Conservation (phyloP, 2,329 filamentous ascomycete species). For the Clonostachys rosea region DNA sequence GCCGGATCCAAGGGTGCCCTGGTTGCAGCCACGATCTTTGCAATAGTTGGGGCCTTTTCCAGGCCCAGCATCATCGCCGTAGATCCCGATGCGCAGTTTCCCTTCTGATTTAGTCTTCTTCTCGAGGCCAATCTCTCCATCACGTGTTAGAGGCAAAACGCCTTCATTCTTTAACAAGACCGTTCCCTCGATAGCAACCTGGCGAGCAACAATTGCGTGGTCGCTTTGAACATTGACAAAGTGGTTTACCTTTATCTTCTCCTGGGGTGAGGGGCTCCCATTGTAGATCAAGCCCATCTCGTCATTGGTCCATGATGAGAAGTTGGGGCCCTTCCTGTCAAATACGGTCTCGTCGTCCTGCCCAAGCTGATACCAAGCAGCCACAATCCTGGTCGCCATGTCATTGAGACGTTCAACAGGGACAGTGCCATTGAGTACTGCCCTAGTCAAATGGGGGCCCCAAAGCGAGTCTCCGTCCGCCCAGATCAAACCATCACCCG, state of each 20-base stretch:
- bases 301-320: constrained; percentile 67
- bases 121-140: constrained; percentile 15
- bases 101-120: constrained; percentile 20
- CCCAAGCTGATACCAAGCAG: constrained; percentile 84
- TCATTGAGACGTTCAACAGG: constrained; percentile 79
- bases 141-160: constrained; percentile 39
- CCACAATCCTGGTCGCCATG: constrained; percentile 83
- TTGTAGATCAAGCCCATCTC: constrained; percentile 46
- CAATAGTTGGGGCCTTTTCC: constrained; percentile 61
- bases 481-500: constrained; percentile 66
- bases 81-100: constrained; percentile 41
- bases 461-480: constrained; percentile 65
- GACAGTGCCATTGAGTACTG: constrained; percentile 77
- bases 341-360: constrained; percentile 66
- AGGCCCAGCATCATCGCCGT: constrained; percentile 46
- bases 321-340: constrained; percentile 62
- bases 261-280: constrained; percentile 39
- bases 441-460: constrained; percentile 74
- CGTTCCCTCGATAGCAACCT: constrained; percentile 52
- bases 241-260: constrained; percentile 53
- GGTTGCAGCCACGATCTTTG: constrained; percentile 61
- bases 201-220: constrained; percentile 42
- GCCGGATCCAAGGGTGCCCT: constrained; percentile 65
- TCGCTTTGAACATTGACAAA: constrained; percentile 59
- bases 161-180: constrained; percentile 59